Base-by-base conservation (phyloP, 202 grass and related monocot species). In the Hordeum pubiflorum region DNA sequence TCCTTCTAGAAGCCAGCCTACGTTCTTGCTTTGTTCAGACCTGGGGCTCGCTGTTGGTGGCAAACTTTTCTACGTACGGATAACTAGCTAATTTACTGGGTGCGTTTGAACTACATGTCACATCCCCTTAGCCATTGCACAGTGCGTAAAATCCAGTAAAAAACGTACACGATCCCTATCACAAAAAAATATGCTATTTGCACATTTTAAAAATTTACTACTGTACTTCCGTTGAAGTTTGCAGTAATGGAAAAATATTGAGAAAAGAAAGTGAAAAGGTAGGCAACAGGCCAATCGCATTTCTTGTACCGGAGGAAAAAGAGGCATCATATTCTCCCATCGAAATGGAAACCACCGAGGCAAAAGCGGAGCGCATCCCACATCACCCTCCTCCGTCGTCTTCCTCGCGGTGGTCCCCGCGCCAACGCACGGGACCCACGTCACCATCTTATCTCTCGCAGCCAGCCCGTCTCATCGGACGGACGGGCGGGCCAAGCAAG, bases 1-100 rank as follows among this genome's bases (percentile, higher is more conserved):
- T 10, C 4, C 41, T 84, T 81, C 71, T 81, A 29, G 81, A 88
- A 81, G 77, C 71, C 58, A 81, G 77, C 63, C 58, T 41, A 77
- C 58, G 24, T 34, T 63, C 24, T 34, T n/a, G 52, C 5, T 21
- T 46, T 39, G 70, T 85, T 77, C 81, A 84, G 8, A 84, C 56
- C 22, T 69, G 24, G 52, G 38, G 40, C 21, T 3, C 12, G 15
- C 21, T 12, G 40, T 1, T 2, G 20, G 22, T 17, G 0, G 31
- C 31, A 36, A 65, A n/a, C 14, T 23, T 3, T 68, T 17, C 26
- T 14, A 1, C 22, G 3, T 48, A 7, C 13, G 4, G 17, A 54
- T 54, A 54, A 54, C 6, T 52, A 52, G 50, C 17, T n/a, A 54
- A 0, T n/a, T 54, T 54, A 17, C 0, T 17, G 46, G 46, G 14